Evolutionary conservation across 352 stramenopile species (phyloP), one percentile per base, ranked within the genome.

Genomic region (Pythium periplocum): DNA sequence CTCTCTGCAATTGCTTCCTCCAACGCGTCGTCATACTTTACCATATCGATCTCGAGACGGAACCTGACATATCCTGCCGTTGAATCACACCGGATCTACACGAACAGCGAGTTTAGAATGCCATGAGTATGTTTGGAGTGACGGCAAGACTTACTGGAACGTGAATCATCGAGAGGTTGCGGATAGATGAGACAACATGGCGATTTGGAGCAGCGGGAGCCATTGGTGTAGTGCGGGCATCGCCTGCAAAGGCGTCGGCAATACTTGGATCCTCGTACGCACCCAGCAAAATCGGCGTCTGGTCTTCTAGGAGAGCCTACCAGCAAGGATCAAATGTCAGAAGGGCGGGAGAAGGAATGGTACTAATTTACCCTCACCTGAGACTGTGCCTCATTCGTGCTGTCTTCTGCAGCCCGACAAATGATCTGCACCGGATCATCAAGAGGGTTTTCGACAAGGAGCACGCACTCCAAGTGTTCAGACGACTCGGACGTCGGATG

Each of bases 241-340:
- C 71, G 2, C 69, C 68, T 7, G 68, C 62, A 50, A 85, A 88
- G 32, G 75, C 75, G 50, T 94, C 81, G 8, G 68, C 81, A 34
- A 94, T 75, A 36, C 79, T 92, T 34, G 83, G 83, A 30, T 94
- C 83, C 82, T 94, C 83, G 48, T 91, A 94, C 36, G 81, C 65
- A 7, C 83, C 83, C 35, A 94, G 40, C 6, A 78, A 62, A 39
- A 92, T 84, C 2, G 83, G 78, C 42, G 74, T 75, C 9, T 60
- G 59, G 53, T 90, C 78, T 37, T 86, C 54, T 6, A 90, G 47
- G 9, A 78, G 47, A 34, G 72, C 63, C 68, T 86, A 55, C 6
- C 30, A 43, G 2, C 4, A 34, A 34, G 1, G 38, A 50, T 48
- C n/a, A 59, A 9, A 51, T 31, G 34, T 26, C 36, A 57, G 56